Base-by-base conservation (phyloP, 768 basidiomycete species). In the Podaxis rugospora region DNA sequence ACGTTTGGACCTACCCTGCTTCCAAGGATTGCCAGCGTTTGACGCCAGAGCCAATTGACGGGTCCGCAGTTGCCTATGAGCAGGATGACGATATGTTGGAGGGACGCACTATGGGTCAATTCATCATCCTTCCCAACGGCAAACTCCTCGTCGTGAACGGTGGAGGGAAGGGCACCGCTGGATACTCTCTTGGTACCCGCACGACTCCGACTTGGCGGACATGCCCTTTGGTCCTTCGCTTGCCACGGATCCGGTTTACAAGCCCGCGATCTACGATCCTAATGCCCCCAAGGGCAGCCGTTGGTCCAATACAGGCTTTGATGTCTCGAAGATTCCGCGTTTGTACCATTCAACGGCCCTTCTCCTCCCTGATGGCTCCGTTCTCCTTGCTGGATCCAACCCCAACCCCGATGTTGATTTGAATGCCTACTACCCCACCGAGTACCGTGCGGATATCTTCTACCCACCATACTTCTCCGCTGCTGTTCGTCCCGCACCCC, bases 311-410 rank as follows among this genome's bases (percentile, higher is more conserved):
- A 79, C 79, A 1, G 86, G 86, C 9, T 72, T 91, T 5, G 64
- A 72, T 2, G 76, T 80, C 0, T 82, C 83, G 1, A 77, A 62
- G 28, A 83, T 92, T 58, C 79, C 90, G 40, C 79, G 92, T 54
- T 72, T 95, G 71, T 95, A 95, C 73, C 93, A 95, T 70, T 91
- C 89, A 1, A 74, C 80, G 0, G 90, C 90, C 2, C 79, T 78
- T 3, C 76, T 91, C 9, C 77, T 90, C 18, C 83, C 85, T 23
- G 87, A 89, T 66, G 89, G 78, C 13, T 84, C 88, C 0, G 79
- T 95, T 18, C 74, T 90, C 35, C 80, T 93, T n/a, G 80, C 87
- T 18, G 92, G 92, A 14, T 89, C 87, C 7, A 93, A 93, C 68
- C 91, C 92, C 0, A 90, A 93, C 69, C 74, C 83, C 3, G 89